Percentiles rank a stretch among this genome's conserved stretches.
These are phyloP conservation scores for Trichoderma semiorbis DNA, from an alignment of 2,329 filamentous ascomycete species.

Conservation along the genomic window DNA sequence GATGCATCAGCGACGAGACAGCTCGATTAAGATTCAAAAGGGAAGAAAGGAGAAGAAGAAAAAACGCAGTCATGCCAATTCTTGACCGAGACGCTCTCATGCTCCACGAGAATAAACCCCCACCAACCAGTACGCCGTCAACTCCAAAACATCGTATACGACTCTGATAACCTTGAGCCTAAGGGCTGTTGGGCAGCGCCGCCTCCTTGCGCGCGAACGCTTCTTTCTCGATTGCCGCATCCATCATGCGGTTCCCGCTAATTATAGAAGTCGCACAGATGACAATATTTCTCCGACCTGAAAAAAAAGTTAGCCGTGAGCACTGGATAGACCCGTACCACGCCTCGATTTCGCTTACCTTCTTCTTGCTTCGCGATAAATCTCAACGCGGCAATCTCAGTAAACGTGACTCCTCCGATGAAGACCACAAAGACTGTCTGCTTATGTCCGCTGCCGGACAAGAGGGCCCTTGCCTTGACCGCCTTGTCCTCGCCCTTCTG, in stretches of 20 bases:
- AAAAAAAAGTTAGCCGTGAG: slow-evolving; percentile 19
- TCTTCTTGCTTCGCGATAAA: slow-evolving; percentile 85
- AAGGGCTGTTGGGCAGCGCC: slow-evolving; percentile 20
- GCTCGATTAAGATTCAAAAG: neutral
- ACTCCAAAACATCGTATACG: slow-evolving; percentile 13
- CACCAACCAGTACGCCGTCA: slow-evolving; percentile 15
- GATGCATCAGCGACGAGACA: slow-evolving; percentile 16
- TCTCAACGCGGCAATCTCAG: slow-evolving; percentile 88
- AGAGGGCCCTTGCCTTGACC: slow-evolving; percentile 75
- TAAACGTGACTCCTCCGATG: slow-evolving; percentile 92
- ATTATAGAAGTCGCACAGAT: slow-evolving; percentile 92
- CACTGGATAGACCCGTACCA: neutral
- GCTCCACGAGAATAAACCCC: slow-evolving; percentile 1
- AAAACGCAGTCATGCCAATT: neutral
- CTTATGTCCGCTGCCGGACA: slow-evolving; percentile 73
- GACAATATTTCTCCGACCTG: slow-evolving; percentile 74
- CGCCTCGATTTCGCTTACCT: slow-evolving; percentile 41
- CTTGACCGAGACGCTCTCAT: neutral
- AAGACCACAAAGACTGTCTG: slow-evolving; percentile 97
- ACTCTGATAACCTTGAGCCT: slow-evolving; percentile 1
- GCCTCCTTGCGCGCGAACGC: slow-evolving; percentile 51
- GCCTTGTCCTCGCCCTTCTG: slow-evolving; percentile 94
- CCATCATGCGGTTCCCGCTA: slow-evolving; percentile 85
- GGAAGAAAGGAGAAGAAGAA: neutral
- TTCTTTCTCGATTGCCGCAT: slow-evolving; percentile 72